phyloP scores from a whole-genome alignment of 2,329 filamentous ascomycete species.

The Fusarium sp. region DNA sequence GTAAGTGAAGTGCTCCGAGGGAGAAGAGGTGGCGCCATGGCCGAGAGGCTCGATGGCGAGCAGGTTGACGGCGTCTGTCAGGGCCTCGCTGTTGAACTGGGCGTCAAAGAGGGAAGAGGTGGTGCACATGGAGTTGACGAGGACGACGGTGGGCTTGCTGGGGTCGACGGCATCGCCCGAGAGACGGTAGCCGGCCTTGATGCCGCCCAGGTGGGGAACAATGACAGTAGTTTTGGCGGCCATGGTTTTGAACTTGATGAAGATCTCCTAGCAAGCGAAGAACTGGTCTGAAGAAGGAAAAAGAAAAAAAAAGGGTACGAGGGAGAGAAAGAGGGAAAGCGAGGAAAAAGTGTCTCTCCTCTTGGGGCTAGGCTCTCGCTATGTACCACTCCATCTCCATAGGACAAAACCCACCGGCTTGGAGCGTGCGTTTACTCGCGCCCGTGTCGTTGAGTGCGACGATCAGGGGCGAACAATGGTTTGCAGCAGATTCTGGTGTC shows the following conservation, averaged over 20 bases:
- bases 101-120: slow-evolving; percentile 55
- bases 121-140: slow-evolving; percentile 62
- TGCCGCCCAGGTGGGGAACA: slow-evolving; percentile 59
- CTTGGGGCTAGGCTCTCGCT: slow-evolving; percentile 9
- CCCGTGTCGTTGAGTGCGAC: neutral
- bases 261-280: neutral
- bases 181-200: slow-evolving; percentile 56
- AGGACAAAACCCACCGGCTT: neutral
- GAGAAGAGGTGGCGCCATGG: slow-evolving; percentile 56
- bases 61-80: slow-evolving; percentile 56
- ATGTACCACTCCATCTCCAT: slow-evolving; percentile 13
- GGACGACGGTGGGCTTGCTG: slow-evolving; percentile 59
- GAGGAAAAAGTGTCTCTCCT: neutral
- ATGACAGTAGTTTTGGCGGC: slow-evolving; percentile 53
- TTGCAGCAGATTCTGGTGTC: neutral
- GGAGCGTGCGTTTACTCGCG: neutral
- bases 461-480: slow-evolving; percentile 12
- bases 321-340: neutral
- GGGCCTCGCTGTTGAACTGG: slow-evolving; percentile 53
- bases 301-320: neutral
- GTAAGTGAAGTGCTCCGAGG: slow-evolving; percentile 60
- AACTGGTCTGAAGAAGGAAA: neutral
- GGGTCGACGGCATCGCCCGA: slow-evolving; percentile 55
- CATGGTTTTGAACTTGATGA: slow-evolving; percentile 38
- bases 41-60: slow-evolving; percentile 62